phyloP scores from a whole-genome alignment of 208 protist species.

The Trypanosoma brucei region DNA sequence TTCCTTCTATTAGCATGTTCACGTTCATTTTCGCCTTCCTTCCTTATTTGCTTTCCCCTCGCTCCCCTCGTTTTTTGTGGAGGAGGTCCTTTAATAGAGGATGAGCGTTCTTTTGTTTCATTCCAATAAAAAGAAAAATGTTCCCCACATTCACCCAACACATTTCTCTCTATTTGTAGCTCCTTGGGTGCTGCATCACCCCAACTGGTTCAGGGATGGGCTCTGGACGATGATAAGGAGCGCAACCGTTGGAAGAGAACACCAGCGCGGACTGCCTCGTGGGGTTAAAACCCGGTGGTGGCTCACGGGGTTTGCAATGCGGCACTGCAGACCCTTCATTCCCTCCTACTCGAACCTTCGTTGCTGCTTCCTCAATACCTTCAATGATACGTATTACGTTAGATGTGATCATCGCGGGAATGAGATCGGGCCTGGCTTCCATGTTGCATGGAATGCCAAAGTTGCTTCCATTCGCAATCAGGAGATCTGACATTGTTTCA shows the following conservation, averaged over 20 bases:
- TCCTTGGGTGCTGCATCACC: no score
- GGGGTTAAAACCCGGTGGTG: constrained; percentile 14
- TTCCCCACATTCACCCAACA: no score
- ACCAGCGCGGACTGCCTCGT: constrained; percentile 45
- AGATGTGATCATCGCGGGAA: constrained; percentile 47
- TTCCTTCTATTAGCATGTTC: no score
- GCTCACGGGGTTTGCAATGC: constrained; percentile 26
- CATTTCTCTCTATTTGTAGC: no score
- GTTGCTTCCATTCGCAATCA: constrained; percentile 35
- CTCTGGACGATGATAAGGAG: neutral
- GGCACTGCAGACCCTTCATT: neutral
- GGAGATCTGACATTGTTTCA: constrained; percentile 27
- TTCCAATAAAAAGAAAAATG: no score
- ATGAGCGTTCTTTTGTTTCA: no score
- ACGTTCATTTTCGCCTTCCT: no score
- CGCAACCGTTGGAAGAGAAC: constrained; percentile 47
- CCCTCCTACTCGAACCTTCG: no score
- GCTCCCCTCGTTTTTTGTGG: no score
- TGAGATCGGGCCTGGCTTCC: constrained; percentile 28
- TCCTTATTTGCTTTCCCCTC: no score
- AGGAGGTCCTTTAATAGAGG: no score
- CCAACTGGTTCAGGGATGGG: no score
- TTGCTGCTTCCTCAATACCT: constrained; percentile 30
- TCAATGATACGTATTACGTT: constrained; percentile 33
- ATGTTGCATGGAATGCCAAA: constrained; percentile 59